Conservation (phyloP, 306 rosid genomes). For the Vigna trinervia region DNA sequence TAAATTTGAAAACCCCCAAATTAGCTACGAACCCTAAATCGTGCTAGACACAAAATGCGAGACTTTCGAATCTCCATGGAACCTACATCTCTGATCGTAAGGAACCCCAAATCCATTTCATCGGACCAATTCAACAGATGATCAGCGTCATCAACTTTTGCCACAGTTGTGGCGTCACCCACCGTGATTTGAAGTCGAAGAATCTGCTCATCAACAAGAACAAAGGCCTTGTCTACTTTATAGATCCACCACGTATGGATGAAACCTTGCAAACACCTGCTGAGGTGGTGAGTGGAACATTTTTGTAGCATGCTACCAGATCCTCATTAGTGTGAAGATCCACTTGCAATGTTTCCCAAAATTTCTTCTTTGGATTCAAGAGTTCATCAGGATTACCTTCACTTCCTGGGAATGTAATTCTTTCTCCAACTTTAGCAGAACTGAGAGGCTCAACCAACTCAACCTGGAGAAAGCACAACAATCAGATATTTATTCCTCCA, state of each 20-base stretch:
- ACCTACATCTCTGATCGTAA: too few relatives aligned
- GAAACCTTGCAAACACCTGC: constrained; percentile 85
- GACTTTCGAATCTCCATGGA: too few relatives aligned
- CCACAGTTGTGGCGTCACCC: too few relatives aligned
- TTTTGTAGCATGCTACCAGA: constrained; percentile 75
- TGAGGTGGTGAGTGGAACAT: constrained; percentile 79
- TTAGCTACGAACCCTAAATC: too few relatives aligned
- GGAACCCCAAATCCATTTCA: too few relatives aligned
- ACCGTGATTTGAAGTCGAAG: too few relatives aligned
- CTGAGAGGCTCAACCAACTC: constrained; percentile 89
- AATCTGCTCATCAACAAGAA: too few relatives aligned
- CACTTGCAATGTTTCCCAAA: constrained; percentile 91
- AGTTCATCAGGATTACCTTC: constrained; percentile 81
- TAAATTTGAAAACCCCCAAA: too few relatives aligned
- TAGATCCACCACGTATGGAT: constrained; percentile 65
- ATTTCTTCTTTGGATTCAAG: constrained; percentile 91
- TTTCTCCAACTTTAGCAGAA: constrained; percentile 77
- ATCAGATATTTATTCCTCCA: constrained; percentile 24
- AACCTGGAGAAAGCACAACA: constrained; percentile 54
- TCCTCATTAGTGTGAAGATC: constrained; percentile 64
- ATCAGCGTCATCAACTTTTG: too few relatives aligned
- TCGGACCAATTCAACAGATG: too few relatives aligned
- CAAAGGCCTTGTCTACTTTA: constrained; percentile 52
- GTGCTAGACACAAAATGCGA: too few relatives aligned
- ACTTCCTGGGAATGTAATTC: constrained; percentile 66